A percentile compares a stretch with the other conserved stretches of the same genome.
Evolutionary conservation across 257 asterid species (phyloP).

Genomic region (Nicotiana obtusifolia): DNA sequence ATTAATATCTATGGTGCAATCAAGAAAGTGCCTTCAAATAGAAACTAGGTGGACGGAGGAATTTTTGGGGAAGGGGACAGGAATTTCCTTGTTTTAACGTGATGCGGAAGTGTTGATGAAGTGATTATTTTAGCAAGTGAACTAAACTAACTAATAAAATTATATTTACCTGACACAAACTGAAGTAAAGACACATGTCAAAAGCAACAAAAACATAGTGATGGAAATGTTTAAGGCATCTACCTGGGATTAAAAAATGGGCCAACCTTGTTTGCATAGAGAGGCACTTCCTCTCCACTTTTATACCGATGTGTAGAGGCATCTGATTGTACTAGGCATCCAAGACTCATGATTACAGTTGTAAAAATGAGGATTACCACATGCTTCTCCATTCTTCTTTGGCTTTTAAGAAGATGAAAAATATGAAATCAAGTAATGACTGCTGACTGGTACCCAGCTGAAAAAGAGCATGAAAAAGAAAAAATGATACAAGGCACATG

Average conservation of each 20-base stretch:
- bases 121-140: not conserved
- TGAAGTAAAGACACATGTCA: not conserved
- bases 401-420: not conserved
- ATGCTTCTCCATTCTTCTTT: constrained; percentile 1
- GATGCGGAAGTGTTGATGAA: not conserved
- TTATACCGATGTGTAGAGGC: constrained; percentile 14
- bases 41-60: not conserved
- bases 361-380: constrained; percentile 4
- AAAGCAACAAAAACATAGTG: not conserved
- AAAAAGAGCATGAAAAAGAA: not conserved
- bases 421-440: not conserved
- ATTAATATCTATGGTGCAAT: not conserved
- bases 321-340: constrained; percentile 6
- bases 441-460: not conserved
- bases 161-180: constrained; percentile 2
- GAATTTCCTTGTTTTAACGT: not conserved
- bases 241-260: constrained; percentile 18
- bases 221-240: not conserved
- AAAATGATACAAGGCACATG: not conserved
- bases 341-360: not conserved
- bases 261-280: constrained; percentile 17
- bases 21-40: not conserved
- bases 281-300: constrained; percentile 16
- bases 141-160: not conserved
- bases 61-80: not conserved